Conservation (phyloP, 441 rosid species). For the Syzygium malaccense region DNA sequence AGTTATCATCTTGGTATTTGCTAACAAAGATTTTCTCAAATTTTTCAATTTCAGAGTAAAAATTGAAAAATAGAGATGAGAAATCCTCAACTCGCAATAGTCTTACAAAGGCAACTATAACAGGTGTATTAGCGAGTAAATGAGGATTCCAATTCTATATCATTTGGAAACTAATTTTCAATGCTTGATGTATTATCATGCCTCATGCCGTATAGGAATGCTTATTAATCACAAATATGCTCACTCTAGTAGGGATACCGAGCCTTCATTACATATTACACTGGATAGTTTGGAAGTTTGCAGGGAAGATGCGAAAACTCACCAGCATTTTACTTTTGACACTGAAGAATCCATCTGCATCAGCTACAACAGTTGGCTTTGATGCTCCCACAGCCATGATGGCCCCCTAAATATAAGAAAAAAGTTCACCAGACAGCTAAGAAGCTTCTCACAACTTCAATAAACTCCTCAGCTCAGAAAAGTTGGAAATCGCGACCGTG, state of each 20-base stretch:
- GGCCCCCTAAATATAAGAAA: conserved; percentile 62
- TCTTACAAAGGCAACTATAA: not conserved
- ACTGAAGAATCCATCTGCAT: conserved; percentile 78
- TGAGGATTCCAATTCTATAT: not conserved
- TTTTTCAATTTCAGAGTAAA: not conserved
- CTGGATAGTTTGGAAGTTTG: not conserved
- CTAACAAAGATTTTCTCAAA: not conserved
- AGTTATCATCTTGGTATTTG: not conserved
- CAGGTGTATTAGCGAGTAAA: not conserved
- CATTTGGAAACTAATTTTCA: not conserved
- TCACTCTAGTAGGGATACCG: not conserved
- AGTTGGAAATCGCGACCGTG: not conserved
- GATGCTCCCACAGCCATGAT: conserved; percentile 99
- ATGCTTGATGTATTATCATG: not conserved
- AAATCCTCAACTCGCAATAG: not conserved
- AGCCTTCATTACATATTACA: not conserved
- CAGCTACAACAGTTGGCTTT: conserved; percentile 85
- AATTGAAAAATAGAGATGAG: not conserved
- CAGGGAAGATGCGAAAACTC: conserved; percentile 16
- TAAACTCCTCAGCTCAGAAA: not conserved
- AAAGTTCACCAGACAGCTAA: conserved; percentile 3
- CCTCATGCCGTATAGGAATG: not conserved
- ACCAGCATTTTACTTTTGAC: conserved; percentile 92
- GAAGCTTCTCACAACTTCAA: not conserved
- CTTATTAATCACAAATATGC: not conserved